Base-by-base conservation (phyloP, 768 basidiomycete species). In the Boletus coccyginus region DNA sequence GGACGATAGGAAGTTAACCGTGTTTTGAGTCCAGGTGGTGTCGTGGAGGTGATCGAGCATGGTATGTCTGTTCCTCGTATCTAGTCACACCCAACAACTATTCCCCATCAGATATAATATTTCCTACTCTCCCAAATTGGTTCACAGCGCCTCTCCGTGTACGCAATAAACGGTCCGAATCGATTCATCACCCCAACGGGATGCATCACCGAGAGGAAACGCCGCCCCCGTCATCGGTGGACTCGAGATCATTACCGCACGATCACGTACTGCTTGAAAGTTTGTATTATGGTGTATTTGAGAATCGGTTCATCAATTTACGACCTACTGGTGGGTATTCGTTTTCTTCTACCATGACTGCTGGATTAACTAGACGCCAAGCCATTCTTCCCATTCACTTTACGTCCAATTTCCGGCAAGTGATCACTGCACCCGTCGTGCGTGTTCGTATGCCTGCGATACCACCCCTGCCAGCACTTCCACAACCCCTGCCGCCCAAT, bases 51-150 rank as follows among this genome's bases (percentile, higher is more conserved):
- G 16, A 73, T 85, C 32, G 89, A 91, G 72, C 85, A 90, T 67
- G 90, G 90, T 86, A 61, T 52, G 77, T 62, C 13, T 14, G 17
- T 7, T 47, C 40, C 33, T 39, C 13, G 29, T 47, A 27, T 32
- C 9, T 14, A 1, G 27, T 29, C 24, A 50, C 35, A 8, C 35
- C 27, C 27, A 24, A 35, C 49, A 17, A n/a, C 50, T 12, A 45
- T 45, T 19, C 14, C 3, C 24, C 31, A 24, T 56, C 51, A 92
- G 90, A 92, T 66, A 79, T 88, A 31, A 72, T 89, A 44, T 92
- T 92, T 65, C 90, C 90, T n/a, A 73, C 73, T 5, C 77, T 92
- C 38, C 88, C 90, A 21, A 80, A 79, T 38, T 91, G 88, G 88
- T 92, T 90, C 63, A 90, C 90, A 2, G 75, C 79, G 39, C 86